phyloP scores from a whole-genome alignment of 805 yeast species.

The Debaryomyces prosopidis region DNA sequence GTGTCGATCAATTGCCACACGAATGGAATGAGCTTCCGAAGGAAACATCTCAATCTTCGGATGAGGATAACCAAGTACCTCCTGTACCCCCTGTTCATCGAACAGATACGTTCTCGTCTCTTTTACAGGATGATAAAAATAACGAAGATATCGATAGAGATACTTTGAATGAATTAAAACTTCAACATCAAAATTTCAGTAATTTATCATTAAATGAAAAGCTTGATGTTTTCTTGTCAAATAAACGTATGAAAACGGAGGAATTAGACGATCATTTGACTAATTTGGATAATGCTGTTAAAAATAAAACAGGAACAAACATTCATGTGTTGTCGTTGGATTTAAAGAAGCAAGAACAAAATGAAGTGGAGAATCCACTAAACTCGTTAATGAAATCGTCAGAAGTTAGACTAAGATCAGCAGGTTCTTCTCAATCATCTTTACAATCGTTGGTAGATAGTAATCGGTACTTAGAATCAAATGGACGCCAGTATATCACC shows the following conservation, averaged over 20 bases:
- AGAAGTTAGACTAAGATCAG: conserved; percentile 24
- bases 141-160: conserved; percentile 16
- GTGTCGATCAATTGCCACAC: conserved; percentile 8
- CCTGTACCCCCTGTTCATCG: conserved; percentile 33
- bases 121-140: conserved; percentile 7
- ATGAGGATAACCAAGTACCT: conserved; percentile 20
- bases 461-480: conserved; percentile 27
- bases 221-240: conserved; percentile 41
- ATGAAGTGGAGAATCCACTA: conserved; percentile 31
- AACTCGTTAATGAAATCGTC: conserved; percentile 27
- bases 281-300: conserved; percentile 24
- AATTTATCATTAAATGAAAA: conserved; percentile 44
- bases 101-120: conserved; percentile 7
- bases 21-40: conserved; percentile 20
- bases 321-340: conserved; percentile 36
- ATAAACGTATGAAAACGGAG: conserved; percentile 9
- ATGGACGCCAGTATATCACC: conserved; percentile 6
- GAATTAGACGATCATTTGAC: conserved; percentile 36
- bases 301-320: conserved; percentile 29
- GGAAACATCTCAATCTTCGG: conserved; percentile 11
- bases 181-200: conserved; percentile 25
- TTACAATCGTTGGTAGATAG: conserved; percentile 32
- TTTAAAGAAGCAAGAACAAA: conserved; percentile 13
- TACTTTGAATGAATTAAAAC: conserved; percentile 15
- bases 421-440: conserved; percentile 44